Percentiles rank a stretch among this genome's conserved stretches.
These are phyloP conservation scores for Elaeagnus macrophylla DNA, from an alignment of 306 rosid species.

Conservation along the genomic window DNA sequence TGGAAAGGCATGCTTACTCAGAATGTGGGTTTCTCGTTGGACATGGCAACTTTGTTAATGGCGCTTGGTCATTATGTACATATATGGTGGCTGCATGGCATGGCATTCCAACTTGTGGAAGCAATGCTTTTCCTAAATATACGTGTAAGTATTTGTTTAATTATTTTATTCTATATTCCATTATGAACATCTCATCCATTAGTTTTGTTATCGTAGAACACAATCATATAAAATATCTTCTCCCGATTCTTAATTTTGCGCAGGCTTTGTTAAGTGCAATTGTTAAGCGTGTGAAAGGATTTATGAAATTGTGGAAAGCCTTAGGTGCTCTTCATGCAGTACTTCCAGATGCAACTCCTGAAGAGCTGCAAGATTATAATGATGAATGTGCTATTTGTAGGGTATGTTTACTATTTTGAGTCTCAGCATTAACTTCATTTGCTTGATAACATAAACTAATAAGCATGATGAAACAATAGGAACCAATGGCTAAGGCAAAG, in stretches of 20 bases:
- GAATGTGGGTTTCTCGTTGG: conserved; percentile 76
- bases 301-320: conserved; percentile 68
- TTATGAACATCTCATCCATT: background rate
- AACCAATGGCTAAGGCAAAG: conserved; percentile 98
- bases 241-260: conserved; percentile 14
- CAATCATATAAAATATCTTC: background rate
- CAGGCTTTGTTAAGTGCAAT: conserved; percentile 92
- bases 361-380: conserved; percentile 72
- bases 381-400: conserved; percentile 97
- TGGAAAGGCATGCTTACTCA: conserved; percentile 84
- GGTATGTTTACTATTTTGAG: conserved; percentile 37
- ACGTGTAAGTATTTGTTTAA: conserved; percentile 53
- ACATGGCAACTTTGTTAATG: conserved; percentile 82
- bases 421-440: conserved; percentile 13
- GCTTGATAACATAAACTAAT: conserved; percentile 22
- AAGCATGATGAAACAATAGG: conserved; percentile 39
- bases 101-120: conserved; percentile 94
- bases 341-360: conserved; percentile 87
- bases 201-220: background rate
- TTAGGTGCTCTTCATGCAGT: conserved; percentile 94
- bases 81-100: conserved; percentile 97
- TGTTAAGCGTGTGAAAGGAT: conserved; percentile 65
- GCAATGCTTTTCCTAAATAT: conserved; percentile 81
- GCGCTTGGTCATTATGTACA: conserved; percentile 91
- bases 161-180: conserved; percentile 21